Percentiles rank a stretch among this genome's conserved stretches.
These are phyloP conservation scores for Psidium guajava DNA, from an alignment of 345 rosid species.

Conservation along the genomic window DNA sequence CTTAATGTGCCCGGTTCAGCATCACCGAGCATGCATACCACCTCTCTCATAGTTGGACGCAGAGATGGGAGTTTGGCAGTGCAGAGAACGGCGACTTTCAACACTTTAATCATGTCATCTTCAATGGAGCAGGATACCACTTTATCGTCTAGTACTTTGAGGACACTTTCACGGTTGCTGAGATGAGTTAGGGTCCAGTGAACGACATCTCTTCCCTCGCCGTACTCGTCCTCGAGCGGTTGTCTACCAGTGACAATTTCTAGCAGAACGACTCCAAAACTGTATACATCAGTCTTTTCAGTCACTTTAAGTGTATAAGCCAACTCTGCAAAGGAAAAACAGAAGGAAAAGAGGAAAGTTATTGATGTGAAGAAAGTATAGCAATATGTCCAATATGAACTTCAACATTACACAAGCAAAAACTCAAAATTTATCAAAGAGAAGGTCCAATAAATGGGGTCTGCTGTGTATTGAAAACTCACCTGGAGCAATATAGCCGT, in stretches of 20 bases:
- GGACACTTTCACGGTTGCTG: constrained; percentile 28
- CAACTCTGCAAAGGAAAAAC: constrained; percentile 38
- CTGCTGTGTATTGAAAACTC: constrained; percentile 10
- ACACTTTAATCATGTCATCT: constrained; percentile 58
- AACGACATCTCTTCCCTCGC: constrained; percentile 74
- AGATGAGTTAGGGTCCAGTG: constrained; percentile 57
- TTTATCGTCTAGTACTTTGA: constrained; percentile 40
- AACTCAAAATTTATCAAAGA: neutral
- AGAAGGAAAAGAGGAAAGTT: neutral
- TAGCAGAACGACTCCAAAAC: constrained; percentile 79
- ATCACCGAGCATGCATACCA: constrained; percentile 64
- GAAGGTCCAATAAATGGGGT: neutral
- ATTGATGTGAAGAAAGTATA: neutral
- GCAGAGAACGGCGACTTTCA: constrained; percentile 61
- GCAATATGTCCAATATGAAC: neutral
- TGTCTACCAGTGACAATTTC: constrained; percentile 49
- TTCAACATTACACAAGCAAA: neutral
- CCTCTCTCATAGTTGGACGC: constrained; percentile 75
- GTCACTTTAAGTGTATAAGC: constrained; percentile 64
- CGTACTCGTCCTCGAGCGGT: constrained; percentile 60
- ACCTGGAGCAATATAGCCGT: constrained; percentile 95
- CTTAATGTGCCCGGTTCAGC: constrained; percentile 37
- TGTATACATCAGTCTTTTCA: constrained; percentile 75
- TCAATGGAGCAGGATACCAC: constrained; percentile 19
- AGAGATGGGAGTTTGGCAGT: constrained; percentile 70